These are phyloP conservation scores for Ichthyophthirius multifiliis DNA, from an alignment of 169 alveolate species.

Conservation along the genomic window DNA sequence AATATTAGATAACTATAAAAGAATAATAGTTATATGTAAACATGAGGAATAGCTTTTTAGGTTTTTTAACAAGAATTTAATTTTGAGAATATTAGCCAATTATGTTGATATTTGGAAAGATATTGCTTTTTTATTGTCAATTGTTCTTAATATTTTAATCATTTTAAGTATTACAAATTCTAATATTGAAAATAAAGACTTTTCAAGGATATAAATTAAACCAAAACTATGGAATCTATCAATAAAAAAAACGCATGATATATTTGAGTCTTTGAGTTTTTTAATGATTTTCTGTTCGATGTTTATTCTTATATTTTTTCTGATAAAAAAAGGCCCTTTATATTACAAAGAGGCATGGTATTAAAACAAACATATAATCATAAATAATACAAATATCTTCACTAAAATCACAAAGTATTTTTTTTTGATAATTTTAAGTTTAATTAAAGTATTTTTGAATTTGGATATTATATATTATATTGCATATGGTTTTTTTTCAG, in stretches of 20 bases:
- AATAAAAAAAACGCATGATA: slow-evolving; percentile 5
- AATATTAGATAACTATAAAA: slow-evolving; percentile 19
- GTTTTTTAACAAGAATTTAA: slow-evolving; percentile 45
- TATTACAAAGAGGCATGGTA: slow-evolving; percentile 18
- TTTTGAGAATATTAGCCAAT: slow-evolving; percentile 48
- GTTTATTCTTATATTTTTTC: slow-evolving; percentile 24
- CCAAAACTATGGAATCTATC: background rate
- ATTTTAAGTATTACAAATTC: slow-evolving; percentile 39
- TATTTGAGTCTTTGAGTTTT: slow-evolving; percentile 17
- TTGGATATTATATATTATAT: slow-evolving; percentile 53
- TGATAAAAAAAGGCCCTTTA: slow-evolving; percentile 26
- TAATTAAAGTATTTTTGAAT: slow-evolving; percentile 20
- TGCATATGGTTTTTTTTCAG: slow-evolving; percentile 58
- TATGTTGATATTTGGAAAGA: slow-evolving; percentile 54
- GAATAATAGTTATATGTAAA: slow-evolving; percentile 41
- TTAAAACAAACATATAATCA: background rate
- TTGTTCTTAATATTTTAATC: slow-evolving; percentile 44
- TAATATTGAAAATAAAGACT: background rate
- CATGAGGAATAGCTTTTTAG: slow-evolving; percentile 48
- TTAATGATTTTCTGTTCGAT: slow-evolving; percentile 35
- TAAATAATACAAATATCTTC: no score
- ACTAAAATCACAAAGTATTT: no score
- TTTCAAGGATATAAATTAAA: background rate
- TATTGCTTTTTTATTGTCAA: slow-evolving; percentile 38
- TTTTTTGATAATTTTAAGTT: no score